phyloP scores from a whole-genome alignment of 768 basidiomycete genomes.

The Panaeolus papilionaceus region DNA sequence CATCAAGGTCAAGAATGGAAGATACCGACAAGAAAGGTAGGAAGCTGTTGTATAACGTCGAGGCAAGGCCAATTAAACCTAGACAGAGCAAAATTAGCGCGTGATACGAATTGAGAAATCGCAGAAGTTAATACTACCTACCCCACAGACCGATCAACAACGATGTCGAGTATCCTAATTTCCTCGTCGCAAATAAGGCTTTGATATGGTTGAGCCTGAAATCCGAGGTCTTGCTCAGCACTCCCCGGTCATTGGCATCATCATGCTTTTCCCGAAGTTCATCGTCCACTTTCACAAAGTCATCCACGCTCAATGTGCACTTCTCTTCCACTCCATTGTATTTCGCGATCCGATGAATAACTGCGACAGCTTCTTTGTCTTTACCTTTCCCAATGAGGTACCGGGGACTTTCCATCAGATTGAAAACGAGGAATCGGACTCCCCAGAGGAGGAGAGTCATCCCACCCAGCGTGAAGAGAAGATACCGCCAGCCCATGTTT shows the following conservation, averaged over 20 bases:
- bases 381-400: conserved; percentile 73
- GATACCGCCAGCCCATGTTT: conserved; percentile 80
- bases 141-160: conserved; percentile 62
- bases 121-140: conserved; percentile 23
- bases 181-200: conserved; percentile 65
- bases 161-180: conserved; percentile 71
- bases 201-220: conserved; percentile 51
- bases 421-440: conserved; percentile 70
- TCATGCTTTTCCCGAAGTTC: conserved; percentile 17
- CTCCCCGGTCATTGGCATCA: conserved; percentile 17
- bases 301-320: conserved; percentile 55
- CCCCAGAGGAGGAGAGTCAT: conserved; percentile 68
- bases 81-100: neutral
- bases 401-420: conserved; percentile 73
- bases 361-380: conserved; percentile 67
- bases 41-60: conserved; percentile 68
- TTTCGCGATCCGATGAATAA: conserved; percentile 64
- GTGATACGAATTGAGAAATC: neutral
- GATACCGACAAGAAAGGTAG: conserved; percentile 27
- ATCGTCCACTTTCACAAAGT: conserved; percentile 42
- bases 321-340: conserved; percentile 57
- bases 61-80: conserved; percentile 79
- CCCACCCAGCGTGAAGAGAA: conserved; percentile 75
- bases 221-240: conserved; percentile 45
- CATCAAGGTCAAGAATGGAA: neutral